Evolutionary conservation across 164 flowering plant species (phyloP).

Genomic region (Nymphaea colorata): DNA sequence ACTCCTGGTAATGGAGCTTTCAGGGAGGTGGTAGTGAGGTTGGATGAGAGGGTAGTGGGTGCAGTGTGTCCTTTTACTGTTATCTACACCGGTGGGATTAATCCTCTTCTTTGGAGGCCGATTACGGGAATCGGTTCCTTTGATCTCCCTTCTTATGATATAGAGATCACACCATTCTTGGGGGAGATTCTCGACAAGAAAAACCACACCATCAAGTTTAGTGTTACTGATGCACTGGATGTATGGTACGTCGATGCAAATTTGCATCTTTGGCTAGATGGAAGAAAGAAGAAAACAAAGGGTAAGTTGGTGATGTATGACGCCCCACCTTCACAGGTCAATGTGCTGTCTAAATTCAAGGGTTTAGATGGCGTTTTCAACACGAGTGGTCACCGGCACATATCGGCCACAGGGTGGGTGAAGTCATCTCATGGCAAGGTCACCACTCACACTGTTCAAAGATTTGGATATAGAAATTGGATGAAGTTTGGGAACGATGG

Average conservation of each 20-base stretch:
- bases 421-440: slow-evolving; percentile 64
- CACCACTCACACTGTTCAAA: slow-evolving; percentile 31
- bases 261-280: slow-evolving; percentile 87
- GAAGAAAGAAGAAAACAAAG: slow-evolving; percentile 19
- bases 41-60: slow-evolving; percentile 54
- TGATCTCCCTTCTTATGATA: slow-evolving; percentile 80
- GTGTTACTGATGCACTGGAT: slow-evolving; percentile 66
- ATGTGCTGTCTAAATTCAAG: slow-evolving; percentile 24
- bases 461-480: slow-evolving; percentile 31
- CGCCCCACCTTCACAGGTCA: slow-evolving; percentile 15
- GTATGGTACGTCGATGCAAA: slow-evolving; percentile 88
- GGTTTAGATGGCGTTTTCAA: slow-evolving; percentile 56
- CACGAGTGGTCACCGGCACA: slow-evolving; percentile 29
- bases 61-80: slow-evolving; percentile 92
- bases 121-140: slow-evolving; percentile 83
- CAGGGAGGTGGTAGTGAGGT: slow-evolving; percentile 66
- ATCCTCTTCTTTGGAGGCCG: slow-evolving; percentile 87
- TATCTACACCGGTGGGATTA: slow-evolving; percentile 75
- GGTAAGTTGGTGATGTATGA: slow-evolving; percentile 31
- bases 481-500: slow-evolving; percentile 53
- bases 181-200: slow-evolving; percentile 60
- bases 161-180: slow-evolving; percentile 76
- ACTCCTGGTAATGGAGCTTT: slow-evolving; percentile 75
- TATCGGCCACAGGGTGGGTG: slow-evolving; percentile 62
- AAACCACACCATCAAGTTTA: slow-evolving; percentile 42